Conservation (phyloP, 257 asterid genomes). For the Solanum piurae region DNA sequence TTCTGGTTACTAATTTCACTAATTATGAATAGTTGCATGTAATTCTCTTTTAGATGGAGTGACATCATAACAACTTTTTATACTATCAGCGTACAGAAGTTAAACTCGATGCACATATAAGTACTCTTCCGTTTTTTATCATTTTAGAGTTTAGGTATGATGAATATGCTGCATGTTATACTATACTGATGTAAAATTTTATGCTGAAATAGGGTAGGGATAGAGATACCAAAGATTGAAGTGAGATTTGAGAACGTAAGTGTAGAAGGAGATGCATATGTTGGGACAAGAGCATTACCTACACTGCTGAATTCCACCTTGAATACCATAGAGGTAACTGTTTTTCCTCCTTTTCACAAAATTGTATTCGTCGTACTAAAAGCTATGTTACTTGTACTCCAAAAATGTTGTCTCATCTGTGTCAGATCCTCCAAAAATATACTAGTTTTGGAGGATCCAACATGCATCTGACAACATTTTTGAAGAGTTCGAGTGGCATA, state of each 20-base stretch:
- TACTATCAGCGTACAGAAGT: background rate
- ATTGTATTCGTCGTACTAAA: background rate
- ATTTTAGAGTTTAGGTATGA: background rate
- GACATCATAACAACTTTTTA: background rate
- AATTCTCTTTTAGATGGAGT: background rate
- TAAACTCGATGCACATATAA: background rate
- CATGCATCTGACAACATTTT: background rate
- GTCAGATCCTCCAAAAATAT: background rate
- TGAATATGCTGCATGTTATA: background rate
- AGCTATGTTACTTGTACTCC: background rate
- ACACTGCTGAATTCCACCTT: slow-evolving; percentile 68
- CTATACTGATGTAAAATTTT: background rate
- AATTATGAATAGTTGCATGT: background rate
- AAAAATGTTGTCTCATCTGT: background rate
- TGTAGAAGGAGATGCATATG: slow-evolving; percentile 74
- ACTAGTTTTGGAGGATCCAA: background rate
- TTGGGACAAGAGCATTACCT: slow-evolving; percentile 82
- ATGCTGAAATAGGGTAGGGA: slow-evolving; percentile 47
- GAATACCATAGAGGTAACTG: slow-evolving; percentile 56
- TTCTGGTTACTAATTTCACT: background rate
- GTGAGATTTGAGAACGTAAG: slow-evolving; percentile 64
- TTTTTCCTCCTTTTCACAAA: background rate
- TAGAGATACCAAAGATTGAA: slow-evolving; percentile 77
- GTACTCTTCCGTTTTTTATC: background rate
- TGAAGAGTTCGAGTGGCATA: background rate